Percentiles rank a stretch among this genome's conserved stretches.
These are phyloP conservation scores for Eragrostis nindensis DNA, from an alignment of 176 grass and related monocot species.

Conservation along the genomic window DNA sequence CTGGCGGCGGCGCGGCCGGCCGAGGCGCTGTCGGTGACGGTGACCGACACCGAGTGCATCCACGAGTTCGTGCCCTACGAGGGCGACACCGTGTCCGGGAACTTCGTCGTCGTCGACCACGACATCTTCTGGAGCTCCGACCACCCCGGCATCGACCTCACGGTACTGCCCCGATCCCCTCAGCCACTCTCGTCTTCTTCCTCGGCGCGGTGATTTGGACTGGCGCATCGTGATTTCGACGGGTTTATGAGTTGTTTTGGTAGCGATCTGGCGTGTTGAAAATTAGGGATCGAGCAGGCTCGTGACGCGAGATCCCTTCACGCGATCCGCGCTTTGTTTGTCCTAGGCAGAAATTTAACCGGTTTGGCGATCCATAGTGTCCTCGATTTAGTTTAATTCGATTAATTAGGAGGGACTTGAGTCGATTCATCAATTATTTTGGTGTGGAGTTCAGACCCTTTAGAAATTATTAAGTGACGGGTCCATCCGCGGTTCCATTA, in stretches of 20 bases:
- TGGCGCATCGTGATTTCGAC: neutral
- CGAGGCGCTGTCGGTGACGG: conserved; percentile 78
- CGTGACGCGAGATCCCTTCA: neutral
- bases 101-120: conserved; percentile 99
- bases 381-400: neutral
- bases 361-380: neutral
- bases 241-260: conserved; percentile 31
- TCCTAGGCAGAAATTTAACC: neutral
- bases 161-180: conserved; percentile 45
- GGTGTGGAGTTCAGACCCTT: neutral
- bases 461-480: neutral
- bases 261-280: conserved; percentile 33
- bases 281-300: conserved; percentile 10
- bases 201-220: neutral
- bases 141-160: conserved; percentile 95
- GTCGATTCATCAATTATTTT: neutral
- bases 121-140: conserved; percentile 98
- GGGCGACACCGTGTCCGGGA: conserved; percentile 86
- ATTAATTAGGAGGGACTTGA: neutral
- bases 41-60: conserved; percentile 89
- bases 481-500: neutral
- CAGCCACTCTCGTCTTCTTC: neutral
- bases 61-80: conserved; percentile 99
- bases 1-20: conserved; percentile 32
- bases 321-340: conserved; percentile 11